phyloP scores from a whole-genome alignment of 2,329 filamentous ascomycete genomes.

The Sporothrix brasiliensis region DNA sequence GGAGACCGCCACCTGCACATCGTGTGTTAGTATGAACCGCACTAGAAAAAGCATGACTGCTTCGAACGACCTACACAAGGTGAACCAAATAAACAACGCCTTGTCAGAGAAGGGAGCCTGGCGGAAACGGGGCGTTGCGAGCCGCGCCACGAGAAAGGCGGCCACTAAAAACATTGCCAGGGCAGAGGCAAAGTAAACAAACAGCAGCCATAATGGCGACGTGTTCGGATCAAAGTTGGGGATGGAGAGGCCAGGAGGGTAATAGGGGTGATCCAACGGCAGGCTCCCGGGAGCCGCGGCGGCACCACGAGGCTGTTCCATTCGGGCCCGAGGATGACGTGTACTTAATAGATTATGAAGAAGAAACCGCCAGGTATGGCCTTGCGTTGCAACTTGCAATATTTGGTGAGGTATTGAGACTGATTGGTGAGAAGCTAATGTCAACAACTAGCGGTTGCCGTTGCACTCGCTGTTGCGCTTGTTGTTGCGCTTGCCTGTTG shows the following conservation, averaged over 20 bases:
- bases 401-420: too few relatives aligned
- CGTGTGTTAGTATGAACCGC: neutral
- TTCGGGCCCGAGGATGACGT: neutral
- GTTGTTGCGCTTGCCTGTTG: too few relatives aligned
- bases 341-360: too few relatives aligned
- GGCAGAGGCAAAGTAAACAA: constrained; percentile 46
- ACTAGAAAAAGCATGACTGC: neutral
- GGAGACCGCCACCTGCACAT: constrained; percentile 64
- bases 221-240: constrained; percentile 52
- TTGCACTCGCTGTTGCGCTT: too few relatives aligned
- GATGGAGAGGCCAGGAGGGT: constrained; percentile 50
- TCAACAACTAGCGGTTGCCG: too few relatives aligned
- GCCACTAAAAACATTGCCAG: constrained; percentile 45
- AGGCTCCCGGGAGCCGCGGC: neutral
- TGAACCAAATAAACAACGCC: constrained; percentile 57
- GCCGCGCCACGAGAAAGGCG: constrained; percentile 40
- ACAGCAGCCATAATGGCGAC: constrained; percentile 45
- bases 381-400: too few relatives aligned
- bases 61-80: constrained; percentile 51
- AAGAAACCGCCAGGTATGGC: too few relatives aligned
- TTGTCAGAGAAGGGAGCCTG: constrained; percentile 46
- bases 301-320: neutral
- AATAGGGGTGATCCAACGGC: constrained; percentile 53
- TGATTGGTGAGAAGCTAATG: too few relatives aligned
- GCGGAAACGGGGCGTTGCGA: constrained; percentile 33